phyloP scores from a whole-genome alignment of 2,329 filamentous ascomycete genomes.

The Domatiomyces catenatus region DNA sequence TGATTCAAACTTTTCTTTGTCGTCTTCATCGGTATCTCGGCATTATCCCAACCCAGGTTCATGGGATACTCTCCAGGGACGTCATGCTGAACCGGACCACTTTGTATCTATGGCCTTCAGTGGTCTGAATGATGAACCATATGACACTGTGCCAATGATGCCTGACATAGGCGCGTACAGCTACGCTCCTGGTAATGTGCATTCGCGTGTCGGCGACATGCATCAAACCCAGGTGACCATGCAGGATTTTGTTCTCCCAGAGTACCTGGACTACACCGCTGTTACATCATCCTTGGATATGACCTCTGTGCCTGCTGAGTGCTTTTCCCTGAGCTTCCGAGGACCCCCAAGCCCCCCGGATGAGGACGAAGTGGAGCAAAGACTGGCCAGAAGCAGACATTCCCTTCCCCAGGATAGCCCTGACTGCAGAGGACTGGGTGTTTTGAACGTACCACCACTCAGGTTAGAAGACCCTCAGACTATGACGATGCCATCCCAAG shows the following conservation, averaged over 20 bases:
- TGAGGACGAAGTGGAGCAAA: background rate
- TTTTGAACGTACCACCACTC: slow-evolving; percentile 2
- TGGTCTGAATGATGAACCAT: background rate
- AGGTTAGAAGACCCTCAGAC: slow-evolving; percentile 2
- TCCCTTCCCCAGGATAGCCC: background rate
- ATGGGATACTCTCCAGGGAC: background rate
- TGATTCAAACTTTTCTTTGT: slow-evolving; percentile 10
- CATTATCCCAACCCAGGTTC: background rate
- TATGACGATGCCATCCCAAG: background rate
- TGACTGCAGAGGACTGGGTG: slow-evolving; percentile 2
- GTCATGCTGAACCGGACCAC: background rate
- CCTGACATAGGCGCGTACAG: background rate
- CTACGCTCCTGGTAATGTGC: background rate
- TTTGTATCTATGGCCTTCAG: background rate
- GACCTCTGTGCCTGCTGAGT: background rate
- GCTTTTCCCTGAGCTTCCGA: background rate
- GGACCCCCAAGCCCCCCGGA: background rate
- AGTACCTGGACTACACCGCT: background rate
- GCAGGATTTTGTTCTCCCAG: background rate
- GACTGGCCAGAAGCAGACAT: background rate
- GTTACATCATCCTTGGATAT: background rate
- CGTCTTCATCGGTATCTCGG: slow-evolving; percentile 3
- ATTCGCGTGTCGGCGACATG: background rate
- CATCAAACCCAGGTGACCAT: background rate
- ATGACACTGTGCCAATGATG: background rate